Evolutionary conservation across 2,329 filamentous ascomycete genomes (phyloP).

Genomic region (Cytospora schulzeri): DNA sequence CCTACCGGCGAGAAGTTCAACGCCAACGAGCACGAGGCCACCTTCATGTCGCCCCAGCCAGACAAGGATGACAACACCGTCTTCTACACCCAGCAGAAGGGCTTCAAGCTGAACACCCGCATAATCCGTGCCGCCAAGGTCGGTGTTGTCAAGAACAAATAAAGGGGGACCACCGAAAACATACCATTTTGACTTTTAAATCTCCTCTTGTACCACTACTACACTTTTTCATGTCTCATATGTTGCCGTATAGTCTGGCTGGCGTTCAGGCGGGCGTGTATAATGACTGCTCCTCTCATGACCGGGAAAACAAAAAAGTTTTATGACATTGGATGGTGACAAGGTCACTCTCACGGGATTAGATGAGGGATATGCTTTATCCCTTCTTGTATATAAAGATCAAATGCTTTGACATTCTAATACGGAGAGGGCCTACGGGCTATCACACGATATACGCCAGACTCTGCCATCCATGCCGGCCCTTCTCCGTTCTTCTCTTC

Average conservation of each 20-base stretch:
- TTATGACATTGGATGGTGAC: constrained; percentile 19
- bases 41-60: constrained; percentile 85
- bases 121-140: constrained; percentile 92
- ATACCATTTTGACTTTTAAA: background rate
- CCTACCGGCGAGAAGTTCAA: constrained; percentile 87
- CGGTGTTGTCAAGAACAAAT: constrained; percentile 85
- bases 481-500: background rate
- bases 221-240: constrained; percentile 11
- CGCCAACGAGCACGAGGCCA: constrained; percentile 94
- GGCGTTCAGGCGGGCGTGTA: constrained; percentile 27
- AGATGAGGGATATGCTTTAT: constrained; percentile 18
- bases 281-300: constrained; percentile 28
- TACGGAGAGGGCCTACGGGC: background rate
- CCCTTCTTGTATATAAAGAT: constrained; percentile 25
- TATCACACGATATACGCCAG: background rate
- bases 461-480: background rate
- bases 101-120: constrained; percentile 89
- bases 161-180: constrained; percentile 27
- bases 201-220: constrained; percentile 19
- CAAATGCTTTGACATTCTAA: background rate
- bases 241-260: constrained; percentile 22
- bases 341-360: constrained; percentile 22
- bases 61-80: constrained; percentile 89
- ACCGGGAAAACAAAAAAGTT: constrained; percentile 16
- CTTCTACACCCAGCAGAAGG: constrained; percentile 93